Conservation (phyloP, 495 filamentous ascomycete genomes). For the Aspergillus avenaceus region DNA sequence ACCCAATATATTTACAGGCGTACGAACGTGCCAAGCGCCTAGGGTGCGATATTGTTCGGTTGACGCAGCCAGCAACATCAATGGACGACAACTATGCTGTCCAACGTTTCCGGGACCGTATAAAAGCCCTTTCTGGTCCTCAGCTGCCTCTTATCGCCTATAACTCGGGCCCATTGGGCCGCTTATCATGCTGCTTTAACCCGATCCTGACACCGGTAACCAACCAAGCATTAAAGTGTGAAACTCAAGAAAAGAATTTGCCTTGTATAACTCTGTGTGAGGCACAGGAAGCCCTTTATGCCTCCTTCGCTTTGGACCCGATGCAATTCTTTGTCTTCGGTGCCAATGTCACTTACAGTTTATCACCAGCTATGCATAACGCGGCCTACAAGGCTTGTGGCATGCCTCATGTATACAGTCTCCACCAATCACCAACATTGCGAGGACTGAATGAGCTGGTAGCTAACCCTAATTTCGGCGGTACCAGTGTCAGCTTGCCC, state of each 20-base stretch:
- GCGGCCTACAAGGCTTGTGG: conserved; percentile 66
- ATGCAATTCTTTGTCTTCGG: conserved; percentile 44
- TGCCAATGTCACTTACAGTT: conserved; percentile 40
- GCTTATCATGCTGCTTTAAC: conserved; percentile 61
- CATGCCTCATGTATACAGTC: conserved; percentile 69
- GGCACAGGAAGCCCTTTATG: conserved; percentile 45
- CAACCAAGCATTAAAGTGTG: conserved; percentile 24
- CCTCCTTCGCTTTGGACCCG: conserved; percentile 51
- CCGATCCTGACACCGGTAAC: conserved; percentile 60
- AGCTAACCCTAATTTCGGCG: conserved; percentile 64
- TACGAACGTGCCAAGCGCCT: conserved; percentile 41
- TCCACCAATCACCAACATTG: conserved; percentile 59
- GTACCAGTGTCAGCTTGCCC: conserved; percentile 66
- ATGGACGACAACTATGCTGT: conserved; percentile 42
- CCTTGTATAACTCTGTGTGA: conserved; percentile 40
- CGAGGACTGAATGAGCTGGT: conserved; percentile 63
- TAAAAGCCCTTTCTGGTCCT: conserved; percentile 23
- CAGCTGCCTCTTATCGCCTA: conserved; percentile 60
- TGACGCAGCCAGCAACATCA: conserved; percentile 36
- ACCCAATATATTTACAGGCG: conserved; percentile 27
- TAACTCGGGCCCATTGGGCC: conserved; percentile 64
- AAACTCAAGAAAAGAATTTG: conserved; percentile 19
- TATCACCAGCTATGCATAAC: conserved; percentile 59
- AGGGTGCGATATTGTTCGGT: conserved; percentile 47
- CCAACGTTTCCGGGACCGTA: conserved; percentile 31